Base-by-base conservation (phyloP, 345 rosid species). In the Lumnitzera racemosa region DNA sequence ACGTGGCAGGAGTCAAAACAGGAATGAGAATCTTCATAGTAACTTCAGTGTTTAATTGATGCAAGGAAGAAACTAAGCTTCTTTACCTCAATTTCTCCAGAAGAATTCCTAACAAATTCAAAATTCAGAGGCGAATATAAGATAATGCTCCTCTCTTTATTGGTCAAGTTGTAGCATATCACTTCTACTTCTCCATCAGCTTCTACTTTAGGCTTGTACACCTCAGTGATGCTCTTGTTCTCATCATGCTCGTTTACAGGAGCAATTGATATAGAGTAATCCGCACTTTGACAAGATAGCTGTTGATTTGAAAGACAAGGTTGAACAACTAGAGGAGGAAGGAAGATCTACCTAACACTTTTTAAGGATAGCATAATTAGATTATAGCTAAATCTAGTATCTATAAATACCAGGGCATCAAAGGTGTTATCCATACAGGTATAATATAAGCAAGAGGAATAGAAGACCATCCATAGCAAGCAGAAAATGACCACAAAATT, bases 121-220 rank as follows among this genome's bases (percentile, higher is more conserved):
- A 65, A 57, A 24, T 62, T 69, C 52, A 57, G 16, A 14, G 77
- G 55, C 58, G 78, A 68, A 76, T 69, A 68, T 54, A 51, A 51
- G 65, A 67, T 66, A 60, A 59, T 53, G 55, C 53, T 50, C 47
- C 20, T 50, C 15, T 50, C 43, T 49, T 23, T 60, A 49, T 16
- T 50, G 13, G 24, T 13, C 56, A 17, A 29, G 4, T 47, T 23
- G 17, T 15, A 13, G 49, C 53, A 9, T 5, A 36, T 46, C 13
- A 49, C 24, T 27, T 31, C 23, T 51, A 61, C 65, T 66, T 70
- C 76, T 31, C 65, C 70, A 51, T 47, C 54, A 47, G 48, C 43
- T 50, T 46, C 66, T 63, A 67, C 51, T 43, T 71, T 67, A 47
- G 72, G 61, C 62, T 57, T 51, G 27, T 60, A 49, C 36, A 23